Evolutionary conservation across 2,329 filamentous ascomycete genomes (phyloP), one percentile per base, ranked within the genome.

Genomic region (Claviceps humidiphila): DNA sequence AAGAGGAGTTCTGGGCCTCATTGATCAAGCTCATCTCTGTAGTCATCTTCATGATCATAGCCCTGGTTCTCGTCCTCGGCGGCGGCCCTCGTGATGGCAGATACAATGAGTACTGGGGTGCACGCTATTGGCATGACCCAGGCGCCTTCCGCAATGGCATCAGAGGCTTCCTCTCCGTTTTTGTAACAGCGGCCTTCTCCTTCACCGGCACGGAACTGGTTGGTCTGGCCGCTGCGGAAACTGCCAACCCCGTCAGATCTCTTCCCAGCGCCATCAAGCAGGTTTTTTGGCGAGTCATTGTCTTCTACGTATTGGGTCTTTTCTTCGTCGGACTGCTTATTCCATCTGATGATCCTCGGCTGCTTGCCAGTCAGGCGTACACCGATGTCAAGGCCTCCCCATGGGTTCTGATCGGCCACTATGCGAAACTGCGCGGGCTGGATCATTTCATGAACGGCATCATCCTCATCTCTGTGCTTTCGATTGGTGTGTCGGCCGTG

Each of bases 231-330:
- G 84, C 84, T 4, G 84, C 83, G 13, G 84, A 87, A 67, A 78
- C 82, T 0, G 67, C 64, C 4, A 85, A 86, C 60, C 84, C 84
- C 1, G 75, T 80, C 56, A 81, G 86, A 63, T 79, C 82, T 0
- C 75, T 94, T 0, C 88, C 88, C 0, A 83, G 81, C 22, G 87
- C 88, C 2, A 81, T 89, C 61, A 91, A 89, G 71, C 87, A 91
- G 66, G 85, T 75, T 37, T 75, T 75, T 58, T 75, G 72, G 73
- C 71, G 73, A 62, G 73, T 75, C 57, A 72, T 71, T n/a, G 63
- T 75, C 56, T 76, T 76, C 60, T 76, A 75, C 57, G 63, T 76
- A 41, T 57, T 76, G 0, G 72, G 72, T 42, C 68, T 76, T n/a
- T 71, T 71, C 53, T 71, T 74, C 43, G 68, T 75, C 49, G 73